phyloP scores from a whole-genome alignment of 1,284 basidiomycete species.

The Rhodotorula glutinis region DNA sequence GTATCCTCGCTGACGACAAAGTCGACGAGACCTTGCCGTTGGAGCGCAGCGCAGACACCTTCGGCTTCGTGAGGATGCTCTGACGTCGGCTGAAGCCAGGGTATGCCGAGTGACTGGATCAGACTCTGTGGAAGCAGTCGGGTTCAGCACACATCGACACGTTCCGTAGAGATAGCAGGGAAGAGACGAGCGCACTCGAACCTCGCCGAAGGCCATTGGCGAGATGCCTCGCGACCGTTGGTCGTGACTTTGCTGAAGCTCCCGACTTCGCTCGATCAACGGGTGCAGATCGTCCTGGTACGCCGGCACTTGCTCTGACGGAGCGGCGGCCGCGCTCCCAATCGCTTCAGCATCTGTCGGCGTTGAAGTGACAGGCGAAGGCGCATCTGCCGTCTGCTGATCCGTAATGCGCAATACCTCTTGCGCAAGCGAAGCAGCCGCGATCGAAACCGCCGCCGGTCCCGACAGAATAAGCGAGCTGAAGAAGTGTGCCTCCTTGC shows the following conservation, averaged over 20 bases:
- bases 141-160: background rate
- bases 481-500: constrained; percentile 12
- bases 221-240: background rate
- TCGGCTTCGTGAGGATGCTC: constrained; percentile 35
- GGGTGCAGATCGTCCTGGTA: background rate
- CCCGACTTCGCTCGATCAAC: background rate
- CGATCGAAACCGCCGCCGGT: background rate
- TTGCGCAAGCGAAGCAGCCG: background rate
- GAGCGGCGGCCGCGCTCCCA: background rate
- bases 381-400: background rate
- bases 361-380: background rate
- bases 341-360: too few species aligned
- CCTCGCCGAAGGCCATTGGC: constrained; percentile 10
- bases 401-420: background rate
- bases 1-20: constrained; percentile 38
- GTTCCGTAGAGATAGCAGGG: background rate
- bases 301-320: background rate
- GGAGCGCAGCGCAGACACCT: constrained; percentile 31
- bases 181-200: constrained; percentile 4
- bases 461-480: constrained; percentile 3
- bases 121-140: constrained; percentile 10
- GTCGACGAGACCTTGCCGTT: constrained; percentile 12
- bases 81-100: constrained; percentile 21
- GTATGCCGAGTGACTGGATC: constrained; percentile 28
- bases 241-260: background rate